phyloP scores from a whole-genome alignment of 2,329 filamentous ascomycete species.

The Fusarium protoensiforme region DNA sequence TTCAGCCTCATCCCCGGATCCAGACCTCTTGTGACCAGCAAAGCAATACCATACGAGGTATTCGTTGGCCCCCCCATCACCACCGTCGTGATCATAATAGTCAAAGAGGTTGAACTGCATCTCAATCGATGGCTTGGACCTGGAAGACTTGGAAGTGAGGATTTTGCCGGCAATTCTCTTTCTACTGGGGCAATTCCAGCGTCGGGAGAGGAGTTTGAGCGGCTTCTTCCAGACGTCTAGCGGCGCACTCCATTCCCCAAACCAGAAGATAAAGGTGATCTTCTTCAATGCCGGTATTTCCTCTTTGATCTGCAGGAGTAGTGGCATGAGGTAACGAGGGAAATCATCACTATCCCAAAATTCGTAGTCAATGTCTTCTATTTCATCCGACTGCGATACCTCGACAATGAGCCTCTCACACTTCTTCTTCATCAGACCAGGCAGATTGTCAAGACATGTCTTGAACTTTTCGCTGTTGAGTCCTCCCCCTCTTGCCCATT shows the following conservation, averaged over 20 bases:
- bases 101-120: constrained; percentile 15
- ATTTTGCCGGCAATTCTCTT: too few relatives aligned
- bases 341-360: not conserved
- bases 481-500: not conserved
- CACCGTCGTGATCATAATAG: not conserved
- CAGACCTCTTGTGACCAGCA: not conserved
- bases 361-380: not conserved
- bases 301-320: not conserved
- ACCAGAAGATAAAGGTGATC: not conserved
- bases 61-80: not conserved
- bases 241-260: not conserved
- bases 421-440: not conserved
- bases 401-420: not conserved
- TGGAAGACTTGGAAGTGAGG: not conserved
- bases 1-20: not conserved
- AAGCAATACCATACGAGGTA: not conserved
- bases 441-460: not conserved
- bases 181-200: too few relatives aligned
- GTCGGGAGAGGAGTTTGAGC: not conserved
- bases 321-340: not conserved
- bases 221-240: not conserved
- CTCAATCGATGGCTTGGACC: not conserved
- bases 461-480: not conserved
- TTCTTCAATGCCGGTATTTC: not conserved
- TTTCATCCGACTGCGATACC: not conserved